A percentile compares a stretch with the other conserved stretches of the same genome.
These are phyloP conservation scores for Trametes meyenii DNA, from an alignment of 768 basidiomycete species.

Conservation along the genomic window DNA sequence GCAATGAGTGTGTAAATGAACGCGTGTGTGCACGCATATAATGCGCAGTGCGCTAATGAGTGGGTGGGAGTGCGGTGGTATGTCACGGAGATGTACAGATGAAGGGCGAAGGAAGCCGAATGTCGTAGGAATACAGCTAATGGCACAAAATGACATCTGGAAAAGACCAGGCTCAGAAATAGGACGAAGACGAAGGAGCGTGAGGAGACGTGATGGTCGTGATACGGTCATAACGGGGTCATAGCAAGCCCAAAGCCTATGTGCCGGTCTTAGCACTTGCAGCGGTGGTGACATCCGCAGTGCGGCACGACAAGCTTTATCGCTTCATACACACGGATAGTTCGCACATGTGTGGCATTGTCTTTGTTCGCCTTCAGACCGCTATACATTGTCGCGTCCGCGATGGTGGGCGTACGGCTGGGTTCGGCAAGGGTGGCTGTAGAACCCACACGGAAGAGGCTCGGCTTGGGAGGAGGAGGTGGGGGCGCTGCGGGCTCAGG, in stretches of 20 bases:
- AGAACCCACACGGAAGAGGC: slow-evolving; percentile 5
- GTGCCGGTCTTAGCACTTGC: neutral
- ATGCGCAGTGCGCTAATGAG: neutral
- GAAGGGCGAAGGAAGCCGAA: neutral
- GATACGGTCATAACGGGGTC: slow-evolving; percentile 10
- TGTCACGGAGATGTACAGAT: slow-evolving; percentile 1
- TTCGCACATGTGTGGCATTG: slow-evolving; percentile 23
- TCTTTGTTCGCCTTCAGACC: slow-evolving; percentile 8
- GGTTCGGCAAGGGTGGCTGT: slow-evolving; percentile 1
- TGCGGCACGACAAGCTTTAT: slow-evolving; percentile 17
- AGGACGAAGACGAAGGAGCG: slow-evolving; percentile 3
- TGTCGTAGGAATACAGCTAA: neutral
- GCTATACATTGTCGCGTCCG: slow-evolving; percentile 11
- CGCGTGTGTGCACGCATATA: neutral
- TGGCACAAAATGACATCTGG: neutral
- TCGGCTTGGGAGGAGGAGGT: slow-evolving; percentile 4
- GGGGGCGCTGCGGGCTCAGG: slow-evolving; percentile 1
- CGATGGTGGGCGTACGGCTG: neutral
- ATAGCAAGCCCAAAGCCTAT: neutral
- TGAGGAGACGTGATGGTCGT: slow-evolving; percentile 2
- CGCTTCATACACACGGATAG: slow-evolving; percentile 28
- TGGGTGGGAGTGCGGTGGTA: neutral
- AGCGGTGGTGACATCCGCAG: slow-evolving; percentile 6
- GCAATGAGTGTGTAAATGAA: neutral
- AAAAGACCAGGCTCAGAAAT: neutral